Conservation (phyloP, 768 basidiomycete species). For the Pisolithus marmoratus region DNA sequence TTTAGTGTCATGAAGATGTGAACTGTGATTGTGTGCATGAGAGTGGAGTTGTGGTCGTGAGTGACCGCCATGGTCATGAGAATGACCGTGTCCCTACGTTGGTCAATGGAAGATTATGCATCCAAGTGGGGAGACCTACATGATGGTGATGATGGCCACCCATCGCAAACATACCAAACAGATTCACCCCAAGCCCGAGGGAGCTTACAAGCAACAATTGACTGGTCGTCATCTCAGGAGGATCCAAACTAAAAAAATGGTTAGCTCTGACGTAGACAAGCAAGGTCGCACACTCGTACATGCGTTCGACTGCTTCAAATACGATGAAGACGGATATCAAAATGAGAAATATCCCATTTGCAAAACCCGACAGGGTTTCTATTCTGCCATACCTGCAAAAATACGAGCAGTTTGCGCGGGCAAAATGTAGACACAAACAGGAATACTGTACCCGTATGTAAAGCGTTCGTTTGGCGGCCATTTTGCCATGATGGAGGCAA, state of each 20-base stretch:
- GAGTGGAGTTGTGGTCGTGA: slow-evolving; percentile 27
- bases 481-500: slow-evolving; percentile 96
- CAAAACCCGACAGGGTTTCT: slow-evolving; percentile 96
- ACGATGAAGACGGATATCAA: slow-evolving; percentile 97
- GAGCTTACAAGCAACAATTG: slow-evolving; percentile 87
- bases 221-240: slow-evolving; percentile 96
- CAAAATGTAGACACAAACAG: background rate
- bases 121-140: slow-evolving; percentile 34
- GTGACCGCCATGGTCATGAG: slow-evolving; percentile 47
- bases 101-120: background rate
- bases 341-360: slow-evolving; percentile 92
- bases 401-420: background rate
- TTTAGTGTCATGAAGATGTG: slow-evolving; percentile 17
- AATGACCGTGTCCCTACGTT: slow-evolving; percentile 15
- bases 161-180: slow-evolving; percentile 99
- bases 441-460: slow-evolving; percentile 77
- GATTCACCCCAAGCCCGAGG: slow-evolving; percentile 85
- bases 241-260: slow-evolving; percentile 57
- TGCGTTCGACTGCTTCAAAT: slow-evolving; percentile 93
- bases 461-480: slow-evolving; percentile 94
- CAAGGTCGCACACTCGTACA: slow-evolving; percentile 45
- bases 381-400: slow-evolving; percentile 79
- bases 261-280: background rate
- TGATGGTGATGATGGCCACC: slow-evolving; percentile 86
- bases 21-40: slow-evolving; percentile 18